Conservation (phyloP, 345 rosid species). For the Diplotaxis tenuifolia region DNA sequence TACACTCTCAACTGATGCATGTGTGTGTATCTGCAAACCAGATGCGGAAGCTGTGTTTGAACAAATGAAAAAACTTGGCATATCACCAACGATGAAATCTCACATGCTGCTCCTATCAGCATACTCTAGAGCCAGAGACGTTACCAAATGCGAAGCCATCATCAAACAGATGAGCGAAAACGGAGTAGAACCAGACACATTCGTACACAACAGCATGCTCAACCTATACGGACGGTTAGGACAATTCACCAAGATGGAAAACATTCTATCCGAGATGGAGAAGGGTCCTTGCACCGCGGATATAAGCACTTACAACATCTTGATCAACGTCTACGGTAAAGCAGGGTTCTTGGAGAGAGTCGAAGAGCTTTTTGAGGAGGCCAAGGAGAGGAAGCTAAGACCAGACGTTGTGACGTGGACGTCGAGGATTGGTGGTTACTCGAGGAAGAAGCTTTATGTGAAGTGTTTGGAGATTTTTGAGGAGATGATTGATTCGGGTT, state of each 20-base stretch:
- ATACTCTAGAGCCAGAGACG: conserved; percentile 63
- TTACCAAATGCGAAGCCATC: conserved; percentile 67
- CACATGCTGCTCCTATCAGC: conserved; percentile 92
- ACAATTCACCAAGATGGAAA: conserved; percentile 76
- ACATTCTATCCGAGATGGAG: conserved; percentile 62
- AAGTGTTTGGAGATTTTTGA: conserved; percentile 77
- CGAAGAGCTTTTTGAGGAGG: conserved; percentile 54
- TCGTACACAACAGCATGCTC: conserved; percentile 76
- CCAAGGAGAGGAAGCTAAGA: conserved; percentile 42
- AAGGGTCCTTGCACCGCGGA: conserved; percentile 57
- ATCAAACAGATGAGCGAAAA: conserved; percentile 65
- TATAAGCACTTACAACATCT: conserved; percentile 81
- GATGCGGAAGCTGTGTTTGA: conserved; percentile 83
- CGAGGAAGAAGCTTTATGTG: conserved; percentile 70
- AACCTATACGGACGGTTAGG: conserved; percentile 80
- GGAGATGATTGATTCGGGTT: conserved; percentile 86
- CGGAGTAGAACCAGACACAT: conserved; percentile 79
- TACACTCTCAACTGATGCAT: not conserved
- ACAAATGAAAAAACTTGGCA: conserved; percentile 76
- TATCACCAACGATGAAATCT: conserved; percentile 85
- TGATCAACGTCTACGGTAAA: conserved; percentile 75
- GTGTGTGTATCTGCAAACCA: conserved; percentile 10
- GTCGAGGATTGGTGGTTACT: conserved; percentile 71
- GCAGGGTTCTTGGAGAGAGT: conserved; percentile 73
- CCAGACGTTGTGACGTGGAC: conserved; percentile 97